Base-by-base conservation (phyloP, 129 eudicot genomes). In the Helichrysum umbraculigerum region DNA sequence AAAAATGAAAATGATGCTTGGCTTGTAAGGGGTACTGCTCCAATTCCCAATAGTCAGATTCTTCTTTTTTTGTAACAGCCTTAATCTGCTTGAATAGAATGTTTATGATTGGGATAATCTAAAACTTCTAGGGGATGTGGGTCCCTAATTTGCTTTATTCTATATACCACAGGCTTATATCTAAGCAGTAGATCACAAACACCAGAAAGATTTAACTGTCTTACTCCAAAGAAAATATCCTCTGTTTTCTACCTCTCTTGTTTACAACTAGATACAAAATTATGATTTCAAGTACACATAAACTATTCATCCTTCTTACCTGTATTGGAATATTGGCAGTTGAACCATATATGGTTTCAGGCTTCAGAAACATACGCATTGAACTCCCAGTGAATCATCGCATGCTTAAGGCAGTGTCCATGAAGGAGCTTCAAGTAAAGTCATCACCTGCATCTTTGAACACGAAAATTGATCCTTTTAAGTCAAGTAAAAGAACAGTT, bases 21-120 rank as follows among this genome's bases (percentile, higher is more conserved):
- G 94, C 92, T 92, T 90, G 91, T 84, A 79, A 73, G 70, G 80
- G 85, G 79, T 85, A 79, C 76, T 85, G 89, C 87, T 87, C 89
- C 81, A 89, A 70, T 72, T 66, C 73, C 79, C 86, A 83, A 82
- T 88, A 84, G 78, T 85, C 79, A 84, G 91, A 93, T 83, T 90
- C 96, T 93, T 80, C 75, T 75, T 50, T 66, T 80, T 66, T 67
- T 72, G 63, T 52, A 83, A 78, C 98, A 90, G 89, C 87, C 87
- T 87, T 85, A 91, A 76, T 84, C 84, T 85, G 82, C 84, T 77
- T 72, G 63, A 69, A 78, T 83, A 70, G 88, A 78, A 84, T 86
- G 78, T 82, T 87, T 81, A 90, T 90, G 82, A 91, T 88, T 90
- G 85, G 89, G 85, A 83, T 92, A 87, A 90, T 90, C 91, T 77